phyloP scores from a whole-genome alignment of 345 rosid species.

The Litchi chinensis region DNA sequence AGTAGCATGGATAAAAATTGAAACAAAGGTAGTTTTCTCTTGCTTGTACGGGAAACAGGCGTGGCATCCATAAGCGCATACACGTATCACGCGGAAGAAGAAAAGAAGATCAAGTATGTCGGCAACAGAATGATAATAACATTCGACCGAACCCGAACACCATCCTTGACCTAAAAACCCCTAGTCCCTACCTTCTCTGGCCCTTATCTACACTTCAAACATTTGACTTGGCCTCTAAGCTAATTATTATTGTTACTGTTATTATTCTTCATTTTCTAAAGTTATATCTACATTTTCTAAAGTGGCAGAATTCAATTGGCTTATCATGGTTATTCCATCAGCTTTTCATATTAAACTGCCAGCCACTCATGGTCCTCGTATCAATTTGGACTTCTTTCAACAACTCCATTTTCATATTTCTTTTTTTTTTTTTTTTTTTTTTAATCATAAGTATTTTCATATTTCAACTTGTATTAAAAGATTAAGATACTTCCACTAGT shows the following conservation, averaged over 20 bases:
- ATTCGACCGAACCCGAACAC: constrained; percentile 4
- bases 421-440: too few relatives aligned
- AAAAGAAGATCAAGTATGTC: background rate
- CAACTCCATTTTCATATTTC: background rate
- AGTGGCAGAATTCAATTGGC: background rate
- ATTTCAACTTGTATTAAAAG: background rate
- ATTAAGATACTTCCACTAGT: background rate
- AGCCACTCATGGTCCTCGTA: background rate
- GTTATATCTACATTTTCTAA: background rate
- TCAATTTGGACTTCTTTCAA: background rate
- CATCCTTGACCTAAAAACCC: background rate
- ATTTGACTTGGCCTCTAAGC: constrained; percentile 4
- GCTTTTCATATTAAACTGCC: background rate
- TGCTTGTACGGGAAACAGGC: background rate
- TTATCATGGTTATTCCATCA: background rate
- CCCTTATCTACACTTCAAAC: background rate
- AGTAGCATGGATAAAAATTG: too few relatives aligned
- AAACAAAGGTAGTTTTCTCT: background rate
- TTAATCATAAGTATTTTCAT: too few relatives aligned
- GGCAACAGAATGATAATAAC: background rate
- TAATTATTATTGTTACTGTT: background rate
- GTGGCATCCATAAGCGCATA: background rate
- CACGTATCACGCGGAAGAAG: background rate
- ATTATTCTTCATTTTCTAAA: background rate
- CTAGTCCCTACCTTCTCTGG: background rate